Evolutionary conservation across 805 yeast genomes (phyloP).

Genomic region (Candida sonorensis): DNA sequence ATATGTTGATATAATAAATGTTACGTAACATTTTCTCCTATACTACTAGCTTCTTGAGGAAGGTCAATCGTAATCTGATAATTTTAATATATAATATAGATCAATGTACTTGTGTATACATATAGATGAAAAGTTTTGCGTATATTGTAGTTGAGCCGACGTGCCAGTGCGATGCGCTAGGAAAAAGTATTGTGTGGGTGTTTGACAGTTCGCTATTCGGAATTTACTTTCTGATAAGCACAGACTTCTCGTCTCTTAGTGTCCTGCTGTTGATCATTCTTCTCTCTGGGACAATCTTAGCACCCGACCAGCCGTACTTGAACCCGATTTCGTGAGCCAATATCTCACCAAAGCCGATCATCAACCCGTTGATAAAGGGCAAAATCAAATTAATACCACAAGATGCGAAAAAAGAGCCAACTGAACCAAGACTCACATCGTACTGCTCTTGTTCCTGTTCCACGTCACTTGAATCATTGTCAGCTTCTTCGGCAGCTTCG

Average conservation of each 20-base stretch:
- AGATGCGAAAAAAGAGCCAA: constrained; percentile 36
- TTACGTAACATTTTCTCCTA: too few relatives aligned
- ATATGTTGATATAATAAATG: too few relatives aligned
- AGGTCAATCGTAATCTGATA: too few relatives aligned
- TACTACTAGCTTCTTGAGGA: too few relatives aligned
- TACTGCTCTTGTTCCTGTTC: constrained; percentile 2
- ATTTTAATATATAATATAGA: too few relatives aligned
- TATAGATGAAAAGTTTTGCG: too few relatives aligned
- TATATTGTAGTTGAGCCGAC: too few relatives aligned
- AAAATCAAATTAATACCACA: constrained; percentile 68
- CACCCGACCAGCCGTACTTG: constrained; percentile 68
- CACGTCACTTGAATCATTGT: neutral
- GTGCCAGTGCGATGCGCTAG: too few relatives aligned
- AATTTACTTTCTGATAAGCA: neutral
- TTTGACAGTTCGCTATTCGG: neutral
- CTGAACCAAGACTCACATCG: constrained; percentile 17
- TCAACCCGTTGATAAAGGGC: constrained; percentile 88
- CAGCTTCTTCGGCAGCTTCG: too few relatives aligned
- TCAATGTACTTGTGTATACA: too few relatives aligned
- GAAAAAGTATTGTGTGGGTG: too few relatives aligned
- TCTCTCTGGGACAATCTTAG: constrained; percentile 25
- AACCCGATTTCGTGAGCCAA: constrained; percentile 90
- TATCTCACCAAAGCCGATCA: constrained; percentile 95
- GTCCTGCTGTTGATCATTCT: constrained; percentile 7
- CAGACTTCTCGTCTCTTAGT: constrained; percentile 5